A percentile compares a stretch with the other conserved stretches of the same genome.
phyloP scores from a whole-genome alignment of 768 basidiomycete species.

The Kwoniella europaea region DNA sequence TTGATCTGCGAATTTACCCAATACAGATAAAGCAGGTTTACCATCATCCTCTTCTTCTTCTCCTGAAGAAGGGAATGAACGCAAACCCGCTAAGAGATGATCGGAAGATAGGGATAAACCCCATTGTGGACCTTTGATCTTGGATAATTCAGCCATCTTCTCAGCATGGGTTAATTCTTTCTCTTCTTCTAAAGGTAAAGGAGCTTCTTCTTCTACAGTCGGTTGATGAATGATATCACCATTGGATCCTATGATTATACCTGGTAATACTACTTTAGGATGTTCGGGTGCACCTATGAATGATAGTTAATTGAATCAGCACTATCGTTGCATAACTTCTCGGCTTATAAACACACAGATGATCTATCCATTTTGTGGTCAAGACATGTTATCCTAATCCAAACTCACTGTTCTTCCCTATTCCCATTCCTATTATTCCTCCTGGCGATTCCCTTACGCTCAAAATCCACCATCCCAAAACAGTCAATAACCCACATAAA shows the following conservation, averaged over 20 bases:
- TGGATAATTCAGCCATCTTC: conserved; percentile 18
- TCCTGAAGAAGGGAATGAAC: conserved; percentile 31
- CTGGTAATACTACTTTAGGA: conserved; percentile 5
- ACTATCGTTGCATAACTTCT: too few species aligned
- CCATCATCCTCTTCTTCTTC: conserved; percentile 7
- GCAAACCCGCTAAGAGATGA: conserved; percentile 31
- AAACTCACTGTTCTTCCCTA: not conserved
- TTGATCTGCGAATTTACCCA: conserved; percentile 47
- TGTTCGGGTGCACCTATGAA: not conserved
- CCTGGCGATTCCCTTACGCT: not conserved
- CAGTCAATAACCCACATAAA: conserved; percentile 8
- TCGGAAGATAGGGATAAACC: conserved; percentile 31
- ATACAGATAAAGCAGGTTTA: conserved; percentile 28
- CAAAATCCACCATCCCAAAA: conserved; percentile 17
- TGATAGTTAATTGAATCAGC: too few species aligned
- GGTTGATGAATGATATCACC: not conserved
- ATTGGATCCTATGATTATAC: conserved; percentile 10
- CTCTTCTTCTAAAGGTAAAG: not conserved
- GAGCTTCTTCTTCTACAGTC: not conserved
- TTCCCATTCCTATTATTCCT: not conserved
- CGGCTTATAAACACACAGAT: too few species aligned
- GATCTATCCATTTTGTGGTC: too few species aligned
- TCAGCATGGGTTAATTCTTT: conserved; percentile 7
- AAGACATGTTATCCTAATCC: too few species aligned
- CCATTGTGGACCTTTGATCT: conserved; percentile 30